Percentiles rank a stretch among this genome's conserved stretches.
Evolutionary conservation across 371 early-diverging fungal genomes (phyloP).

Genomic region (Syncephalastrum racemosum): DNA sequence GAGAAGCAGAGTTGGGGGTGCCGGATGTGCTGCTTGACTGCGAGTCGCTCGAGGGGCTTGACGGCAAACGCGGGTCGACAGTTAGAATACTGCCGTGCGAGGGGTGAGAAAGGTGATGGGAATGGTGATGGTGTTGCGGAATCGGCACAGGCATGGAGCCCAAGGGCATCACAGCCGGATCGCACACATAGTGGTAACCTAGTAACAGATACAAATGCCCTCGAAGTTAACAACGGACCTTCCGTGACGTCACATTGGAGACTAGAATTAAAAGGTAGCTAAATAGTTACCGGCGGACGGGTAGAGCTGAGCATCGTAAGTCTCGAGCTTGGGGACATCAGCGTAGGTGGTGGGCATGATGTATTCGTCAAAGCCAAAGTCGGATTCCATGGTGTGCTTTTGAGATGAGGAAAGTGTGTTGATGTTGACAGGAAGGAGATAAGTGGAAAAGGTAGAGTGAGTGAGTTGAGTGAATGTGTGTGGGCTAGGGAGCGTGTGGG

Average conservation of each 20-base stretch:
- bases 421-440: not conserved
- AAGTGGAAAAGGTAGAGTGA: not conserved
- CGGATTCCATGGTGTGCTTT: slow-evolving; percentile 25
- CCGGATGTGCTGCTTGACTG: no score
- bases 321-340: slow-evolving; percentile 35
- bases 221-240: not conserved
- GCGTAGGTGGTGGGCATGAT: slow-evolving; percentile 45
- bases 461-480: not conserved
- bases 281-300: slow-evolving; percentile 32
- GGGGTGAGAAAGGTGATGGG: slow-evolving; percentile 9
- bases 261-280: not conserved
- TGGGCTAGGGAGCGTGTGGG: not conserved
- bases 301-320: slow-evolving; percentile 41
- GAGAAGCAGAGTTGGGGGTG: no score
- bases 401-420: not conserved
- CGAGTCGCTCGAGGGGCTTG: no score
- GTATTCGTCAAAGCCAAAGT: slow-evolving; percentile 51
- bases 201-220: not conserved
- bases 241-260: slow-evolving; percentile 7
- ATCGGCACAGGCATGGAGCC: slow-evolving; percentile 10
- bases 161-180: slow-evolving; percentile 12
- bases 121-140: slow-evolving; percentile 12
- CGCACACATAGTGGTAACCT: slow-evolving; percentile 15
- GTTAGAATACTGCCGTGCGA: slow-evolving; percentile 1
- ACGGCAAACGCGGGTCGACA: no score